Conservation (phyloP, 352 stramenopile species). For the Globisporangium cederbergense region DNA sequence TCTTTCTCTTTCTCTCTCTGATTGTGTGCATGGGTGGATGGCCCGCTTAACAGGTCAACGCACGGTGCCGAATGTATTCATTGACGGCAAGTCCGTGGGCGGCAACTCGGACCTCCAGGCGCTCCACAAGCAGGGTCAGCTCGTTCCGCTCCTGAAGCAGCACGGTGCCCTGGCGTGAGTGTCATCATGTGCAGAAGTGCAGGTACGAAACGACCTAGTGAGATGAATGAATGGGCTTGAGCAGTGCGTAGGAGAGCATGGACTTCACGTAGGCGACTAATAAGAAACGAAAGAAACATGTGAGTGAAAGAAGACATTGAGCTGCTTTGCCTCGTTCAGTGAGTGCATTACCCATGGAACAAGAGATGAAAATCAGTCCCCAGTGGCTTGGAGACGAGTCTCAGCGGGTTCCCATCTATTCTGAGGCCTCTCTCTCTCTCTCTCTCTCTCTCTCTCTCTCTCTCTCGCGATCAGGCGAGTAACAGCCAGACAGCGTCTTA, state of each 20-base stretch:
- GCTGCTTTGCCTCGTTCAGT: too few relatives aligned
- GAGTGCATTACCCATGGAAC: not conserved
- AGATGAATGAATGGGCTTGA: too few relatives aligned
- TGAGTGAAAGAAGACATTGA: too few relatives aligned
- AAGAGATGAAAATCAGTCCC: not conserved
- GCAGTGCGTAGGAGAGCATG: too few relatives aligned
- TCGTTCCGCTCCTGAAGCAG: constrained; percentile 64
- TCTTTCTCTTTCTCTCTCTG: not conserved
- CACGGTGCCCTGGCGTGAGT: constrained; percentile 7
- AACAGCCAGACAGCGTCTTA: constrained; percentile 3
- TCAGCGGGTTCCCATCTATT: not conserved
- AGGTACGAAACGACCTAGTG: too few relatives aligned
- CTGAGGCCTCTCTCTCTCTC: not conserved
- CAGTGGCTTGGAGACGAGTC: not conserved
- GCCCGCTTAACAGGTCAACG: constrained; percentile 47
- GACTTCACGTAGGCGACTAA: too few relatives aligned
- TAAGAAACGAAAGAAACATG: too few relatives aligned
- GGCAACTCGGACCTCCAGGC: constrained; percentile 94
- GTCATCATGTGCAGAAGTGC: too few relatives aligned
- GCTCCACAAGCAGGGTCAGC: constrained; percentile 72
- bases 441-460: too few relatives aligned
- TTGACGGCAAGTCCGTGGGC: constrained; percentile 92
- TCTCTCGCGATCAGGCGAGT: not conserved
- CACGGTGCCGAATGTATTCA: constrained; percentile 97
- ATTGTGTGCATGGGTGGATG: not conserved